Evolutionary conservation across 352 stramenopile genomes (phyloP), one percentile per base, ranked within the genome.

Genomic region (Globisporangium paroecandrum): DNA sequence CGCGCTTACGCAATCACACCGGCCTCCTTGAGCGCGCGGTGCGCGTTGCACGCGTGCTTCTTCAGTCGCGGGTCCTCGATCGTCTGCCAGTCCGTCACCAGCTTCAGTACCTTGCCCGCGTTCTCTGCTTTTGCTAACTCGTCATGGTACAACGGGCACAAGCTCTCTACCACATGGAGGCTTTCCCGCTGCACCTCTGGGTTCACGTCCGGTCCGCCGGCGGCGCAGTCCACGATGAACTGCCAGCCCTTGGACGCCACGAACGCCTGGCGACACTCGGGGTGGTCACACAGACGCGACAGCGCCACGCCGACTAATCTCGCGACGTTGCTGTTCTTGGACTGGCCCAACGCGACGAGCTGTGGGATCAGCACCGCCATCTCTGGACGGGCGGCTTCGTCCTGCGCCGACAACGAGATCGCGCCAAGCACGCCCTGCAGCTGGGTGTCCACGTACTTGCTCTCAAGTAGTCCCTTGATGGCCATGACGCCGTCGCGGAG

Each of bases 101-200:
- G 71, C 24, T 72, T 47, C 36, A 95, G 71, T 41, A 95, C 83
- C 24, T 86, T 77, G 12, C 62, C 66, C 22, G 87, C 83, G 47
- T 71, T 86, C 20, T 77, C 70, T 10, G 87, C 81, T 67, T 91
- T 89, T 66, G 85, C 79, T 55, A 94, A 73, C 64, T 95, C 85
- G 56, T 93, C 82, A 51, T 89, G 82, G 69, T 94, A 95, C 70
- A 93, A 67, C 69, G 85, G 80, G 51, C 87, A 94, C 59, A 95
- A 79, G 65, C 77, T 90, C 77, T 93, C 85, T 80, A 95, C 83
- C 69, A 95, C 85, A 77, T 89, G 85, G 67, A 95, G 83, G 77
- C 87, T 94, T 65, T 91, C 85, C 59, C 87, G 84, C 66, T 95
- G 87, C 68, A 93, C 79, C 51, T 95, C 87, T 8, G 84, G 75